Evolutionary conservation across 2,329 filamentous ascomycete genomes (phyloP), one percentile per base, ranked within the genome.

Genomic region (Paecilomyces formosus): DNA sequence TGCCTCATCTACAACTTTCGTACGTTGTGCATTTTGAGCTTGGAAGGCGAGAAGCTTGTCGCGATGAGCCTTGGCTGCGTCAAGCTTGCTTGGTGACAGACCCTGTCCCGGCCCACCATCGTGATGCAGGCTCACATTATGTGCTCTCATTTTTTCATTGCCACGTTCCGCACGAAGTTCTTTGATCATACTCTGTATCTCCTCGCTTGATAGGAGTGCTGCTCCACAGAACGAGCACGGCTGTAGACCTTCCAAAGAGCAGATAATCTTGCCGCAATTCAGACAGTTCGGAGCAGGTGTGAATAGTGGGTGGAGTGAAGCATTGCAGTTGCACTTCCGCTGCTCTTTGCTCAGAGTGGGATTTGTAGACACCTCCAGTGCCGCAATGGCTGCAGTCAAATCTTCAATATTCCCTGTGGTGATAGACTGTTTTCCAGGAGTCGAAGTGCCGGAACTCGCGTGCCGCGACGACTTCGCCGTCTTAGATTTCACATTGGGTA

Each of bases 261-360:
- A 99, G 57, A 97, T 88, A 12, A 99, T 91, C 72, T 97, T 97
- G 60, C 94, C 94, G 67, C 94, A 99, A 52, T 83, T 87, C 15
- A 95, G 78, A 70, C 94, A 99, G 71, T 97, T 99, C 0, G 94
- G 94, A 0, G 92, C 92, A 0, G 93, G 92, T n/a, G 85, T 85
- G 52, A 97, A 88, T 2, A 97, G 82, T 0, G 93, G 90, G 72
- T 99, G 94, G 1, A 90, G 85, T 0, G 89, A 86, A 0, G 90
- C 94, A 68, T 95, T 91, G 72, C 94, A 99, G 66, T 89, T 89
- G 74, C 94, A 99, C 66, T 72, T 78, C 58, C 85, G 86, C n/a
- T 88, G 83, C 55, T 85, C 81, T 6, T 85, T 78, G 45, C 80
- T 75, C 24, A 92, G 75, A 0, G 86, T 84, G 0, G 92, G 91